These are phyloP conservation scores for Garcia nutans DNA, from an alignment of 345 rosid species.

Conservation along the genomic window DNA sequence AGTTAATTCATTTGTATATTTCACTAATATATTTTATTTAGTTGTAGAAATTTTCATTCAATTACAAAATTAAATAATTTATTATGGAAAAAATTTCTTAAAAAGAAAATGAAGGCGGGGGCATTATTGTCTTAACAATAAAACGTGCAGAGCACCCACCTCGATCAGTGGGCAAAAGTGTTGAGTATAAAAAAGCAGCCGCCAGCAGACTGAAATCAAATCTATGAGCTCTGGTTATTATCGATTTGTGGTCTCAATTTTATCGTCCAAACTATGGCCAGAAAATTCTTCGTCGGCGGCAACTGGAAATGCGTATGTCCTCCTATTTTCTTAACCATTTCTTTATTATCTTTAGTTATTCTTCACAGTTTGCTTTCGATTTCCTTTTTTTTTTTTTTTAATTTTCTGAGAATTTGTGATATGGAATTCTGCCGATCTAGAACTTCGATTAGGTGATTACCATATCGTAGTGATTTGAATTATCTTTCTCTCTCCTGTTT, in stretches of 20 bases:
- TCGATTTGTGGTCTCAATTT: constrained; percentile 15
- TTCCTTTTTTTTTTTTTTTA: not conserved
- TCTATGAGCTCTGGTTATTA: not conserved
- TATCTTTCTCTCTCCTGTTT: not conserved
- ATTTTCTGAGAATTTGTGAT: not conserved
- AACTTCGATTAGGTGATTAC: not conserved
- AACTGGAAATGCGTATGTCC: constrained; percentile 80
- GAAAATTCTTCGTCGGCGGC: constrained; percentile 78
- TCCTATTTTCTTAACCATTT: not conserved
- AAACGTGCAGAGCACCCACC: no score
- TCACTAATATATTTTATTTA: no score
- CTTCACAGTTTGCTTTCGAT: not conserved
- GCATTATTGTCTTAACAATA: no score
- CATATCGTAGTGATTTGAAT: not conserved
- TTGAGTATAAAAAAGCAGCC: not conserved
- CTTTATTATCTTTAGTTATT: not conserved
- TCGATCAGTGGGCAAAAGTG: no score
- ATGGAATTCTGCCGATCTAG: not conserved
- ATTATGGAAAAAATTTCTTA: no score
- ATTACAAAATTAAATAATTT: no score
- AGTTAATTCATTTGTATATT: no score
- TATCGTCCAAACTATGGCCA: constrained; percentile 44
- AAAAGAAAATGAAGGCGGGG: no score
- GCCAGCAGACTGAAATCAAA: not conserved
- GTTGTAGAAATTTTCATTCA: no score